Conservation (phyloP, 108 stramenopile genomes). For the Cyclotella baltica region DNA sequence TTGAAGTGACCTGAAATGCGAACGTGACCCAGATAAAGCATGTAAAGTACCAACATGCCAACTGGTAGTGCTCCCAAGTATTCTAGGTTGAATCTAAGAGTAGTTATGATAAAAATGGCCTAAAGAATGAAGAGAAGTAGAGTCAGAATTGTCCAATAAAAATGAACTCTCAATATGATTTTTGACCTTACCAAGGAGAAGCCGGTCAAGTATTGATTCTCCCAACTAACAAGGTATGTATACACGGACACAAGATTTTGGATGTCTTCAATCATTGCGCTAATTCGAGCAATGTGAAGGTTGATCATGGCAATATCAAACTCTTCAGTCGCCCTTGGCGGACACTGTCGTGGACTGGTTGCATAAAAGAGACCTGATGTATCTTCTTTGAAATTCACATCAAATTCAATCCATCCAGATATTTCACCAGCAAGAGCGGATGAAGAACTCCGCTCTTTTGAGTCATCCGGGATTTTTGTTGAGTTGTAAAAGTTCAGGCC, state of each 20-base stretch:
- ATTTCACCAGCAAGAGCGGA: constrained; percentile 58
- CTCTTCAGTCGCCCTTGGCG: constrained; percentile 63
- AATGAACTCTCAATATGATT: too few species aligned
- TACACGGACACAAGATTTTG: constrained; percentile 57
- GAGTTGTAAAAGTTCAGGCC: constrained; percentile 68
- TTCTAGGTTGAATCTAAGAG: constrained; percentile 50
- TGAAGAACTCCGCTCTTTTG: constrained; percentile 29
- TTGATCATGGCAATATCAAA: constrained; percentile 74
- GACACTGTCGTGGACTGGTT: constrained; percentile 59
- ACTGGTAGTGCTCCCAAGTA: constrained; percentile 61
- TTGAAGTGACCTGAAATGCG: constrained; percentile 50
- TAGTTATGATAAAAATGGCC: constrained; percentile 45
- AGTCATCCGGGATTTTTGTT: constrained; percentile 36
- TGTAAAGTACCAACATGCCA: constrained; percentile 54
- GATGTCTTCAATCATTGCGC: constrained; percentile 62
- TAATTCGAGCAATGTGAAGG: constrained; percentile 74
- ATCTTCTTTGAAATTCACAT: constrained; percentile 72
- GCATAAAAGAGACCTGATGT: constrained; percentile 56
- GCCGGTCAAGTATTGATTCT: constrained; percentile 66
- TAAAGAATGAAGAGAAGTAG: constrained; percentile 6
- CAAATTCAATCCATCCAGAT: constrained; percentile 79
- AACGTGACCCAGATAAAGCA: constrained; percentile 58
- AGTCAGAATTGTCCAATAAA: not conserved
- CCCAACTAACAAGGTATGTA: constrained; percentile 76
- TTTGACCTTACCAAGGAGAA: constrained; percentile 54